phyloP scores from a whole-genome alignment of 2,329 filamentous ascomycete species.

The Fusarium chuoi region DNA sequence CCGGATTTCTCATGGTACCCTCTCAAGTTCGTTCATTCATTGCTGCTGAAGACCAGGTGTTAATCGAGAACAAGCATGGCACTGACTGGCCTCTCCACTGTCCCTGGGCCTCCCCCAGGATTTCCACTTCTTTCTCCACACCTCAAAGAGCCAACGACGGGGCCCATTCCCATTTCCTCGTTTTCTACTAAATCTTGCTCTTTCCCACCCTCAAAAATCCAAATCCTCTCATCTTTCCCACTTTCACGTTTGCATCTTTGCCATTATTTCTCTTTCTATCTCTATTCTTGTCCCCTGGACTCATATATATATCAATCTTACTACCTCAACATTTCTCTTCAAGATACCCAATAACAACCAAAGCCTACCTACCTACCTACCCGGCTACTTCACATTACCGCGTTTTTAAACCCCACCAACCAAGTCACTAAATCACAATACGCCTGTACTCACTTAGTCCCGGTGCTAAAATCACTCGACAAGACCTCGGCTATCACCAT shows the following conservation, averaged over 20 bases:
- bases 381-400: neutral
- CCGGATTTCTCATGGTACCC: slow-evolving; percentile 1
- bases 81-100: slow-evolving; percentile 35
- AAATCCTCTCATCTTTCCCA: slow-evolving; percentile 23
- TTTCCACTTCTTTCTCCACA: slow-evolving; percentile 45
- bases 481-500: slow-evolving; percentile 34
- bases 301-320: slow-evolving; percentile 9
- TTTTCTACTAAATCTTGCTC: slow-evolving; percentile 41
- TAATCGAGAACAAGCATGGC: slow-evolving; percentile 13
- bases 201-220: slow-evolving; percentile 33
- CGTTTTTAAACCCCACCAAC: slow-evolving; percentile 28
- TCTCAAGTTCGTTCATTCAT: neutral
- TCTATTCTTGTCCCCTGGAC: neutral
- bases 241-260: slow-evolving; percentile 8
- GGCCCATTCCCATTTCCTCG: slow-evolving; percentile 35
- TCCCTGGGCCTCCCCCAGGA: slow-evolving; percentile 44
- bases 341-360: slow-evolving; percentile 23
- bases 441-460: slow-evolving; percentile 20
- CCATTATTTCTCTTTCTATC: slow-evolving; percentile 7
- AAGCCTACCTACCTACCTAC: neutral
- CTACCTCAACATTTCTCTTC: neutral
- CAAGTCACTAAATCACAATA: slow-evolving; percentile 11
- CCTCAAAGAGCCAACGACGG: slow-evolving; percentile 10
- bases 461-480: slow-evolving; percentile 19
- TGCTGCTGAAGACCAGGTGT: neutral